phyloP scores from a whole-genome alignment of 2,329 filamentous ascomycete genomes.

The Penicillium occitanis region DNA sequence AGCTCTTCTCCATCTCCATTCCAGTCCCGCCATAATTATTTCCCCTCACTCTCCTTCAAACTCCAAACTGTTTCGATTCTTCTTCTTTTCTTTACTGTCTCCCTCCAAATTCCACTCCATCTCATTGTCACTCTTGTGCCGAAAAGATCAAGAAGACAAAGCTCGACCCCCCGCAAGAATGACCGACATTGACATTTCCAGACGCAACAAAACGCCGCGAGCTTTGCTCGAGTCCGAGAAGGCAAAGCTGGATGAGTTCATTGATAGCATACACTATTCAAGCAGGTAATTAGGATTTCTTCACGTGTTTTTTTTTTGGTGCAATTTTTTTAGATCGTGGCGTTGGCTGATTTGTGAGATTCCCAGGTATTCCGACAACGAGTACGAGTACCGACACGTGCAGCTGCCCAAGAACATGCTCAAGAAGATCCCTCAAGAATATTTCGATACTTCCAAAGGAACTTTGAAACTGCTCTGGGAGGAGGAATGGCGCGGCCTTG shows the following conservation, averaged over 20 bases:
- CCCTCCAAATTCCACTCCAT: not conserved
- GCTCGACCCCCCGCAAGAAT: constrained; percentile 9
- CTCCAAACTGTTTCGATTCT: not conserved
- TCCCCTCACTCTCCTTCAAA: constrained; percentile 4
- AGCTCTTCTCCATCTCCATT: constrained; percentile 3
- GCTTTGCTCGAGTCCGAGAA: constrained; percentile 78
- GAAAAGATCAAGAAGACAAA: not conserved
- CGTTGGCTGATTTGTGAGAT: not conserved
- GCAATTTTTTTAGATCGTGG: not conserved
- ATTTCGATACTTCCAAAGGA: constrained; percentile 83
- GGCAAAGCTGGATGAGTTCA: constrained; percentile 55
- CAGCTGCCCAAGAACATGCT: constrained; percentile 98
- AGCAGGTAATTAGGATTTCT: constrained; percentile 62
- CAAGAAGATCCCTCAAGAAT: constrained; percentile 92
- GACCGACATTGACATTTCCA: constrained; percentile 70
- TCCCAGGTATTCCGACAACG: constrained; percentile 80
- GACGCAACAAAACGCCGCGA: constrained; percentile 84
- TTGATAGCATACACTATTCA: constrained; percentile 94
- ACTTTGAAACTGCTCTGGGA: constrained; percentile 97
- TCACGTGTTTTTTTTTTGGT: not conserved
- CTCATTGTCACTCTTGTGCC: not conserved
- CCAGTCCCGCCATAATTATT: constrained; percentile 6
- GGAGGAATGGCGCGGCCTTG: constrained; percentile 95
- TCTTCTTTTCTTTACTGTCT: not conserved
- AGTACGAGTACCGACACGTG: constrained; percentile 96